Percentiles rank a stretch among this genome's conserved stretches.
phyloP scores from a whole-genome alignment of 129 eudicot genomes.

The Rutidosis leptorrhynchoides region DNA sequence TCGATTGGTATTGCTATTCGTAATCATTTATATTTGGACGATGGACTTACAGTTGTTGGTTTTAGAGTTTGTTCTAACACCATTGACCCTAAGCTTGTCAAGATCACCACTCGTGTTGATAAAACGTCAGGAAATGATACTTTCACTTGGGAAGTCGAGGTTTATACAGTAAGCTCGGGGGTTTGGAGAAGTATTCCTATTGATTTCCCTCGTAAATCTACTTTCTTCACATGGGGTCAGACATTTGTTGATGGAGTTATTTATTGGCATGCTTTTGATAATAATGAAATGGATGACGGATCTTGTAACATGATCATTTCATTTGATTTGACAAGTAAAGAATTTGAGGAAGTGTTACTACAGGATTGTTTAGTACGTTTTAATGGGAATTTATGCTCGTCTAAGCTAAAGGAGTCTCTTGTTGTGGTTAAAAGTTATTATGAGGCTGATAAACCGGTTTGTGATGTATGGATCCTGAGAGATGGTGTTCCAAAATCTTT shows the following conservation, averaged over 20 bases:
- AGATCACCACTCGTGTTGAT: no score
- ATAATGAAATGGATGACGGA: no score
- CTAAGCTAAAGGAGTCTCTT: background rate
- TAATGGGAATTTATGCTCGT: background rate
- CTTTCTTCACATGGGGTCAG: background rate
- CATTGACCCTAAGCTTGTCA: no score
- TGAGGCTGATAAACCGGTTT: background rate
- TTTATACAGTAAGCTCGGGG: no score
- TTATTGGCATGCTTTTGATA: no score
- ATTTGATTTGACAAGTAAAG: background rate
- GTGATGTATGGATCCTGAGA: background rate
- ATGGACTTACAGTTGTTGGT: background rate
- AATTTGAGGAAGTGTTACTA: background rate
- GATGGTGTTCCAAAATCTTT: no score
- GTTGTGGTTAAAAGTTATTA: no score
- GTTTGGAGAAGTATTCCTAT: constrained; percentile 1
- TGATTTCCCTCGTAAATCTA: background rate
- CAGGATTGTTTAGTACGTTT: background rate
- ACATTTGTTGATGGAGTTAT: background rate
- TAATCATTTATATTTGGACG: background rate
- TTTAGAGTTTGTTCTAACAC: constrained; percentile 3
- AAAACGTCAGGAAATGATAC: no score
- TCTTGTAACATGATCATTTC: background rate
- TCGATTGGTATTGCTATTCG: background rate
- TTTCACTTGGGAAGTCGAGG: no score